Percentiles rank a stretch among this genome's conserved stretches.
Conservation (phyloP, 192 early-diverging fungal species). For the Spizellomyces punctatus region DNA sequence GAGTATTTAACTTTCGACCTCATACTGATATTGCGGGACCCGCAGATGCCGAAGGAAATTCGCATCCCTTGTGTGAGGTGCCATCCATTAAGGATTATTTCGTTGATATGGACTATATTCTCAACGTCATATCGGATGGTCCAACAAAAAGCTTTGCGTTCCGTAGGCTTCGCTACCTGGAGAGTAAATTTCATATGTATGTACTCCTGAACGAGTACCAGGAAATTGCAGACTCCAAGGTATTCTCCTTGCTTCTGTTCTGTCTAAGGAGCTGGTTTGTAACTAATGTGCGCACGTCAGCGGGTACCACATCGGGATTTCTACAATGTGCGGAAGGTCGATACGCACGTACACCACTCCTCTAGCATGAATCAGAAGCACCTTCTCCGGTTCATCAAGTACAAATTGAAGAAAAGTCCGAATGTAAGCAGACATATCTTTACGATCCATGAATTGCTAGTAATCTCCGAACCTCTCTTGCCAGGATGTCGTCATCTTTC, state of each 20-base stretch:
- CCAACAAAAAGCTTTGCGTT: slow-evolving; percentile 93
- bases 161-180: slow-evolving; percentile 84
- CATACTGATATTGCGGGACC: too few relatives aligned
- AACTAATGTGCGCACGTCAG: slow-evolving; percentile 23
- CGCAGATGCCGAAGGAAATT: slow-evolving; percentile 13
- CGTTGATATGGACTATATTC: slow-evolving; percentile 79
- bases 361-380: slow-evolving; percentile 98
- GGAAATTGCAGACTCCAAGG: slow-evolving; percentile 89
- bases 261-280: neutral
- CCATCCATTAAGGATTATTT: slow-evolving; percentile 86
- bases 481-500: slow-evolving; percentile 73
- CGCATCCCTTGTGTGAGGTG: slow-evolving; percentile 33
- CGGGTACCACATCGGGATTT: slow-evolving; percentile 91
- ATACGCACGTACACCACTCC: slow-evolving; percentile 93
- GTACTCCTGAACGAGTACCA: slow-evolving; percentile 90
- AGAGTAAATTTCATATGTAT: slow-evolving; percentile 94
- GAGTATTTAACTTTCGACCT: too few relatives aligned
- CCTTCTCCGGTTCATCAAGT: slow-evolving; percentile 91
- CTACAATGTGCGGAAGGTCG: slow-evolving; percentile 98
- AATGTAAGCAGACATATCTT: slow-evolving; percentile 50
- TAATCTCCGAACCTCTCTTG: neutral
- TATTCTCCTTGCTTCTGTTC: slow-evolving; percentile 25
- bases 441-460: neutral
- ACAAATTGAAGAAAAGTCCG: slow-evolving; percentile 77
- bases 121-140: slow-evolving; percentile 78